Conservation (phyloP, 768 basidiomycete species). For the Naganishia onofrii region DNA sequence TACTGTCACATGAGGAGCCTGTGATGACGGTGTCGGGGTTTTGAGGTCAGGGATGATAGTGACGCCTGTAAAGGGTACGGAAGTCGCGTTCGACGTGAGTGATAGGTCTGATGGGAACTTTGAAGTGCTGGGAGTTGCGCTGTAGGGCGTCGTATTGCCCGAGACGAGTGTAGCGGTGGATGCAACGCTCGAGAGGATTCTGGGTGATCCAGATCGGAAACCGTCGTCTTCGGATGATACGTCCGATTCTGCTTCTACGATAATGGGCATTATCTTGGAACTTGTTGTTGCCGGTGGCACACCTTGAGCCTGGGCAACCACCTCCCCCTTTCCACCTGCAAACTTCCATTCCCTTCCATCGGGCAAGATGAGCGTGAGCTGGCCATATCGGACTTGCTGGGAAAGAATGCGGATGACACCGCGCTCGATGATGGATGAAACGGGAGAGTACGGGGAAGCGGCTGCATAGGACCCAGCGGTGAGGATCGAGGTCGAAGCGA, state of each 20-base stretch:
- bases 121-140: neutral
- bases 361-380: slow-evolving; percentile 26
- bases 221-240: slow-evolving; percentile 10
- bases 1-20: slow-evolving; percentile 30
- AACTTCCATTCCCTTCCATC: slow-evolving; percentile 18
- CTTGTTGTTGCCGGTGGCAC: too few relatives aligned
- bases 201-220: neutral
- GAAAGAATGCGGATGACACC: neutral
- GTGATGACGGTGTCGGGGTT: neutral
- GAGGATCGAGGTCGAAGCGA: neutral
- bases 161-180: slow-evolving; percentile 8
- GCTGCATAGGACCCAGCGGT: slow-evolving; percentile 1
- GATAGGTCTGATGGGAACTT: neutral
- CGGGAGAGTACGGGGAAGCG: neutral
- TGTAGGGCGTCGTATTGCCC: neutral
- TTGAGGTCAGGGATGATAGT: slow-evolving; percentile 1
- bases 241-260: neutral
- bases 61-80: slow-evolving; percentile 15
- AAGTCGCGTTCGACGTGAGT: neutral
- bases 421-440: neutral
- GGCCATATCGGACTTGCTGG: slow-evolving; percentile 23
- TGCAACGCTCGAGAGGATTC: neutral
- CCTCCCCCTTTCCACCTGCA: slow-evolving; percentile 4
- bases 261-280: too few relatives aligned
- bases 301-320: neutral